Evolutionary conservation across 2,329 filamentous ascomycete species (phyloP).

Genomic region (Graphiopsis chlorocephala): DNA sequence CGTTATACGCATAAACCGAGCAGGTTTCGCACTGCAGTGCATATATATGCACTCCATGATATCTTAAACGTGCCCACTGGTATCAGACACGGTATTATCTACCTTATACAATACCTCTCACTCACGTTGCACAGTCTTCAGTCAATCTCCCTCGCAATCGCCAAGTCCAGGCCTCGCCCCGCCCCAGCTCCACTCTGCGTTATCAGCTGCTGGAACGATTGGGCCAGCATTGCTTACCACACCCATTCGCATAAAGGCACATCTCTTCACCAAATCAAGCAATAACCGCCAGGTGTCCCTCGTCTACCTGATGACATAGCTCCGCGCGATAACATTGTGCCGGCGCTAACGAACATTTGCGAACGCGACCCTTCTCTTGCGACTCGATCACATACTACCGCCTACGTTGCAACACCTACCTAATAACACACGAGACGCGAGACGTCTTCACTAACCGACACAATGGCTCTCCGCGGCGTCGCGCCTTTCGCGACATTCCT

Average conservation of each 20-base stretch:
- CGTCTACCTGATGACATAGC: neutral
- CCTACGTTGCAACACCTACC: neutral
- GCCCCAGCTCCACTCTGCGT: neutral
- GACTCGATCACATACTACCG: neutral
- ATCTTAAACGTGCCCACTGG: neutral
- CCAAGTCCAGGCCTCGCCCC: neutral
- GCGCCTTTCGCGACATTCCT: slow-evolving; percentile 86
- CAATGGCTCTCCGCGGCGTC: slow-evolving; percentile 30
- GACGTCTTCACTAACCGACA: neutral
- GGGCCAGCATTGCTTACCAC: slow-evolving; percentile 3
- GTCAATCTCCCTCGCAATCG: neutral
- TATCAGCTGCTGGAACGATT: slow-evolving; percentile 1
- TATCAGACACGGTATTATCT: neutral
- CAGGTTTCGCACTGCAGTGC: neutral
- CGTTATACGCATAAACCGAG: neutral
- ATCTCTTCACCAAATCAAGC: neutral
- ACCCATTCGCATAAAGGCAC: slow-evolving; percentile 2
- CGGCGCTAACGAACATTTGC: slow-evolving; percentile 1
- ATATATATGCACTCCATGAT: neutral
- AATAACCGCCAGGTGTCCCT: slow-evolving; percentile 2
- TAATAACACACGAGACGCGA: neutral
- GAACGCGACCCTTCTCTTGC: neutral
- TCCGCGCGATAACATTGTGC: neutral
- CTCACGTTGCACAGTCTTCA: neutral
- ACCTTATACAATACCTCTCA: too few relatives aligned